Evolutionary conservation across 1,284 basidiomycete species (phyloP), one percentile per base, ranked within the genome.

Genomic region (Leccinum subrobustum): DNA sequence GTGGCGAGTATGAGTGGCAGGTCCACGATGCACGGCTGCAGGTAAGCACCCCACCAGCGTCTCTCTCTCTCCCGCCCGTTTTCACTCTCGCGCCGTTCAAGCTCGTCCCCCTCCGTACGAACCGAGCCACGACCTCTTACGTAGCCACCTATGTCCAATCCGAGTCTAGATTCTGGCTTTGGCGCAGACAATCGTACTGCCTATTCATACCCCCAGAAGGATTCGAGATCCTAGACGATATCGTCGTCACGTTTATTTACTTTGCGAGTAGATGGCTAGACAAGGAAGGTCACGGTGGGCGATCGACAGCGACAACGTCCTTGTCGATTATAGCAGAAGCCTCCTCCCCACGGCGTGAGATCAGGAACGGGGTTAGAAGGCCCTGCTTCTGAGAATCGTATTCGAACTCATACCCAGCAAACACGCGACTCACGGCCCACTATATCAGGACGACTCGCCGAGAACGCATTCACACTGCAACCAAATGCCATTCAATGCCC

Each of bases 171-270:
- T 64, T 59, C 37, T 68, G 64, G 53, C 55, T 60, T 9, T 44
- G 57, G 7, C 70, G 70, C 2, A 72, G 63, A 60, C 54, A 60
- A 16, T 61, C 61, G 3, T 66, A 72, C 2, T 66, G 70, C 11
- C 63, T 76, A 3, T 65, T 67, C 25, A 47, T 77, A 23, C 61
- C 71, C 11, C 71, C 68, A 8, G 68, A 73, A 25, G 76, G 70
- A 12, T 53, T 60, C 4, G 63, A 58, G 27, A 73, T 76, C 39
- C 62, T 75, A 12, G 75, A 77, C 57, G 75, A 75, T 35, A 73
- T 75, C 42, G 23, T 75, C 20, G 68, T 77, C 59, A 75, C 76
- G 0, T 75, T 77, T 39, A 63, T 75, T 18, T 77, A 76, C 53
- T 75, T 76, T 35, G 68, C 71, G 53, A 56, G 63, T 23, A 73